Conservation (phyloP, 805 yeast genomes). For the Isabelozyma rhagii region DNA sequence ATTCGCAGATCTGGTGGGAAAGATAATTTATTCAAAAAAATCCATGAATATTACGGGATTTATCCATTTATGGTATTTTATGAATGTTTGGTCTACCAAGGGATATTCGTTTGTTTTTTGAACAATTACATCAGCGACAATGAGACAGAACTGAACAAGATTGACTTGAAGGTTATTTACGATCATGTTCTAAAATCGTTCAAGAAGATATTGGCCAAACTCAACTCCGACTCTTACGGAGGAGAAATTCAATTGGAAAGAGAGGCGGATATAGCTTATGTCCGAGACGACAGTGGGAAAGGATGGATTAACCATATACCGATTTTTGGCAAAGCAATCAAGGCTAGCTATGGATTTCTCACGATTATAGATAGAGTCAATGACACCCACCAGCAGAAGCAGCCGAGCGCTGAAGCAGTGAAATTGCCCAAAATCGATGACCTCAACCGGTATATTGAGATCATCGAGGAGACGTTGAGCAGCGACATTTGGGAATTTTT, state of each 20-base stretch:
- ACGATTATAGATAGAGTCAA: neutral
- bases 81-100: slow-evolving; percentile 15
- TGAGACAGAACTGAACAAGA: slow-evolving; percentile 1
- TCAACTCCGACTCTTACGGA: slow-evolving; percentile 2
- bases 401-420: neutral
- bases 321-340: neutral
- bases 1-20: neutral
- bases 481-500: slow-evolving; percentile 11
- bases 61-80: slow-evolving; percentile 12
- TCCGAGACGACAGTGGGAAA: neutral
- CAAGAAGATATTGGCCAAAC: slow-evolving; percentile 8
- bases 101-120: slow-evolving; percentile 16
- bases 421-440: neutral
- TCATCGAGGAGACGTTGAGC: neutral
- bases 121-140: slow-evolving; percentile 5
- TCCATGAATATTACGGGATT: slow-evolving; percentile 8
- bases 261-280: neutral
- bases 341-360: neutral
- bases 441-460: neutral
- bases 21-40: slow-evolving; percentile 6
- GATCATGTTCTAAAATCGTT: slow-evolving; percentile 9
- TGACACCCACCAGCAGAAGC: neutral
- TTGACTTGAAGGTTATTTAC: slow-evolving; percentile 11
- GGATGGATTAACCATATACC: neutral
- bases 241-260: neutral